Base-by-base conservation (phyloP, 2,329 filamentous ascomycete genomes). In the Coniochaeta ligniaria region DNA sequence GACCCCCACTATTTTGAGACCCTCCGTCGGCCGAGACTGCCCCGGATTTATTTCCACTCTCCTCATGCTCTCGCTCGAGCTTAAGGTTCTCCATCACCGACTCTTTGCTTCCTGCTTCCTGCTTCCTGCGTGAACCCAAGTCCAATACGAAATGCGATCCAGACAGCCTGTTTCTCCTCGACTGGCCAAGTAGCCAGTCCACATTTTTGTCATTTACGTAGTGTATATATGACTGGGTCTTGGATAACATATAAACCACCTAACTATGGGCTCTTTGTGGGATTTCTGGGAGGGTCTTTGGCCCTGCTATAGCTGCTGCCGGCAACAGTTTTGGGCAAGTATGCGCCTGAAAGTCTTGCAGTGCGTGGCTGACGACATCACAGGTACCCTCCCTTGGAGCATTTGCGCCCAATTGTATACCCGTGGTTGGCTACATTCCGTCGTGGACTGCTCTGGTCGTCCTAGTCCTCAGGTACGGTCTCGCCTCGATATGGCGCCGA, bases 281-380 rank as follows among this genome's bases (percentile, higher is more conserved):
- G 2, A 31, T 7, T 28, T 31, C 14, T 28, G 61, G 62, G 62
- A 54, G 45, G 16, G 26, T 6, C 33, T 66, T 11, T 67, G 68
- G 69, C 72, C 71, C 17, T 73, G 71, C 60, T 72, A 69, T 58
- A 68, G 67, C 24, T 73, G 72, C 64, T 73, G 72, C 61, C 33
- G 54, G 63, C 59, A 50, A 38, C 68, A 54, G 61, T 72, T 33
- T 72, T 71, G 72, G 72, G 35, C 47, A 31, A 52, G 47, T 52
- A 52, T 41, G 38, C 3, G 24, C 11, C 17, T n/a, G 14, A 28
- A 24, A 35, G n/a, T 16, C 54, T 11, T 22, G 16, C 9, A 36
- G 54, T 20, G n/a, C 17, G 12, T 22, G n/a, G 26, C 54, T 57
- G 9, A 57, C 54, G 33, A 12, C 38, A 24, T 28, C 26, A 9